Base-by-base conservation (phyloP, 1,139 yeast species). In the Pneumocystis wakefieldiae region DNA sequence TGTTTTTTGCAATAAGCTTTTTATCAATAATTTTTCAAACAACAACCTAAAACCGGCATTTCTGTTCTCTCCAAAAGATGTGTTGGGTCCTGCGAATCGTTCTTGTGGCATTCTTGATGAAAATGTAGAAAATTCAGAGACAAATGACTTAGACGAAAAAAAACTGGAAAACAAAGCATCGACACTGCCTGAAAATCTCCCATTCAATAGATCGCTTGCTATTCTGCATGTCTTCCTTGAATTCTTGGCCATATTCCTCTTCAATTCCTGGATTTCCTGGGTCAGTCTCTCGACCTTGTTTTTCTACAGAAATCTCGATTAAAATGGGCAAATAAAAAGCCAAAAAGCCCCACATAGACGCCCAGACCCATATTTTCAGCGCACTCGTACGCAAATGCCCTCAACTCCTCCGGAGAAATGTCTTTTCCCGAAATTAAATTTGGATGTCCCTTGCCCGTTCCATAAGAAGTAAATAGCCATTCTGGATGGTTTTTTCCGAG, bases 391-490 rank as follows among this genome's bases (percentile, higher is more conserved):
- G 64, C 61, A 37, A 57, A 15, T 2, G 60, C n/a, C 8, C 64
- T 59, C 3, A 62, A 61, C 32, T 62, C 64, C 29, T 62, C 64
- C 14, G 42, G 48, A 6, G 64, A 62, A 17, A 62, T 36, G 55
- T 62, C 64, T 48, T 60, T 62, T n/a, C 59, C 64, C 42, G 53
- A 55, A 8, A 62, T 48, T 59, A 62, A 61, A 37, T 53, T 55
- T n/a, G 41, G 28, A 15, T 61, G 63, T n/a, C 42, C 57, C 19
- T 60, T 59, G 3, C 60, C 64, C 4, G 64, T 62, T 38, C 62
- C 59, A 55, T 62, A 62, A 15, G 60, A 37, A 12, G 64, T 53
- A 53, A 62, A 62, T 41, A 64, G 60, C 64, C 64, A 62, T 37
- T 48, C 57, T 5, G 64, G 64, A 17, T 36, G 41, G 12, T 62